A percentile compares a stretch with the other conserved stretches of the same genome.
Conservation (phyloP, 768 basidiomycete species). For the Phylloporus sp. region DNA sequence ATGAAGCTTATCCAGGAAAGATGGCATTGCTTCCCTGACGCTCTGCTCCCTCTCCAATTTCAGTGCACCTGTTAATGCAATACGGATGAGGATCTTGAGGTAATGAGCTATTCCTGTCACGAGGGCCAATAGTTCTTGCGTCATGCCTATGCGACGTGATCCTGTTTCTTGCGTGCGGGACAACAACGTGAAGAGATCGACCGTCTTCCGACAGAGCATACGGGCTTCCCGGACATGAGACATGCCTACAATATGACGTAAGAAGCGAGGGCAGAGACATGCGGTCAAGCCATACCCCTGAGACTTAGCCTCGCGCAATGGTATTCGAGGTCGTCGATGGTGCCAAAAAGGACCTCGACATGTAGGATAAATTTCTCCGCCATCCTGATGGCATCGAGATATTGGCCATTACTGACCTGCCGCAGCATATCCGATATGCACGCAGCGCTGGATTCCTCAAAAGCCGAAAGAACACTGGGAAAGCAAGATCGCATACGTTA, state of each 20-base stretch:
- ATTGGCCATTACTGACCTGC: constrained; percentile 94
- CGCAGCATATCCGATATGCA: constrained; percentile 99
- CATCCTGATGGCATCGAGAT: constrained; percentile 95
- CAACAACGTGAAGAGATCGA: constrained; percentile 93
- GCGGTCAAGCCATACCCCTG: constrained; percentile 61
- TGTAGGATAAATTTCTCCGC: constrained; percentile 98
- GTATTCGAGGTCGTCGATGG: constrained; percentile 93
- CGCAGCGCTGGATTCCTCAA: constrained; percentile 98
- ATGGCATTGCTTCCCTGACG: constrained; percentile 76
- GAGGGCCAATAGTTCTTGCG: constrained; percentile 91
- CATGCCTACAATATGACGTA: constrained; percentile 59
- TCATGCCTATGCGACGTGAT: constrained; percentile 89
- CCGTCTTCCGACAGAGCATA: constrained; percentile 97
- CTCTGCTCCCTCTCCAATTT: constrained; percentile 91
- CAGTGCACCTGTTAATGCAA: constrained; percentile 91
- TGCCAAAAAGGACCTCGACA: constrained; percentile 95
- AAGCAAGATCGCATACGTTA: constrained; percentile 8
- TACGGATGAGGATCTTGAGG: constrained; percentile 98
- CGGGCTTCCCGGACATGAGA: constrained; percentile 97
- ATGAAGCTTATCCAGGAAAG: constrained; percentile 90
- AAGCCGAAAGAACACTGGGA: constrained; percentile 84
- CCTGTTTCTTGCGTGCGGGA: constrained; percentile 95
- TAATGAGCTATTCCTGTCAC: constrained; percentile 99
- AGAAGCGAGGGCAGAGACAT: constrained; percentile 4
- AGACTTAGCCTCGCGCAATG: constrained; percentile 73